Percentiles rank a stretch among this genome's conserved stretches.
These are phyloP conservation scores for Helicocarpus griseus DNA, from an alignment of 2,329 filamentous ascomycete genomes.

Conservation along the genomic window DNA sequence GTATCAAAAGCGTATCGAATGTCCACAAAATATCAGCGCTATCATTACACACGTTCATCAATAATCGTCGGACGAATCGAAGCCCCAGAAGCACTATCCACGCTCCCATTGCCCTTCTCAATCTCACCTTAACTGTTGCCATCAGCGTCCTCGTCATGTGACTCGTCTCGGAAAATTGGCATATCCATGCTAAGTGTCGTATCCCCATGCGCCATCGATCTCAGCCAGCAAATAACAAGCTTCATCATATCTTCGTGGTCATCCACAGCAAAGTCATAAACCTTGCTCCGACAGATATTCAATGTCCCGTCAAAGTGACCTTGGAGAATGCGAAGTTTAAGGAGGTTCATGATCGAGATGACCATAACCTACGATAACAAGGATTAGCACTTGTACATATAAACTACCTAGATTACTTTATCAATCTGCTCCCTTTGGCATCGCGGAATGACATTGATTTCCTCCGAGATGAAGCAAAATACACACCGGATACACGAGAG, in stretches of 20 bases:
- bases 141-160: not conserved
- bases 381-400: not conserved
- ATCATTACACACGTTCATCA: too few species aligned
- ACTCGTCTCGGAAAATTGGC: not conserved
- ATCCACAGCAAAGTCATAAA: not conserved
- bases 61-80: too few species aligned
- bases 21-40: too few species aligned
- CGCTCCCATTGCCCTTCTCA: too few species aligned
- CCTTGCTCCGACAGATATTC: not conserved
- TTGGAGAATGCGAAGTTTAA: not conserved
- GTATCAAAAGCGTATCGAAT: too few species aligned
- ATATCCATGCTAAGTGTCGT: conserved; percentile 1
- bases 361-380: not conserved
- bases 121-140: too few species aligned
- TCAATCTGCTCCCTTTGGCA: not conserved
- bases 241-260: conserved; percentile 3
- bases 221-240: not conserved
- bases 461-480: not conserved
- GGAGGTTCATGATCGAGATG: not conserved
- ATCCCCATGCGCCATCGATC: not conserved
- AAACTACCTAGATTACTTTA: not conserved
- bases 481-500: not conserved
- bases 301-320: conserved; percentile 1
- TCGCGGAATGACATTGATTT: not conserved
- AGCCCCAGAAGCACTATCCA: too few species aligned